phyloP scores from a whole-genome alignment of 2,329 filamentous ascomycete species.

The Trematosphaeria pertusa region DNA sequence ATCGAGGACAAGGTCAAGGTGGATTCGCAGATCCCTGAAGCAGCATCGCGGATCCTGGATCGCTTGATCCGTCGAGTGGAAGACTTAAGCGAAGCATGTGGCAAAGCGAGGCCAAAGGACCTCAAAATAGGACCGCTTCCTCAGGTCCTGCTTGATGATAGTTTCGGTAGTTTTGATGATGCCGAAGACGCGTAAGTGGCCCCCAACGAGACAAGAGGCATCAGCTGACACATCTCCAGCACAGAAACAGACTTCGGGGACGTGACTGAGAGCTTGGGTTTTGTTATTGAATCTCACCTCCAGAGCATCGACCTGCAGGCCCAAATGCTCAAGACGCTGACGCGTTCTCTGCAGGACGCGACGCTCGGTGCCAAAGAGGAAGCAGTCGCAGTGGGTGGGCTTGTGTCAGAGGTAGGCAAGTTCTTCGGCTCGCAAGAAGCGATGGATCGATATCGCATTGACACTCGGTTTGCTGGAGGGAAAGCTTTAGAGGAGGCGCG shows the following conservation, averaged over 20 bases:
- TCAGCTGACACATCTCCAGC: constrained; percentile 15
- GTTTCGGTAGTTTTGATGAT: constrained; percentile 13
- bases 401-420: constrained; percentile 24
- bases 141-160: constrained; percentile 12
- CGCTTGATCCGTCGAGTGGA: constrained; percentile 18
- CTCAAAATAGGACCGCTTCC: constrained; percentile 22
- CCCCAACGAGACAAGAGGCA: background rate
- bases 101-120: constrained; percentile 27
- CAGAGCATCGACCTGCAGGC: constrained; percentile 32
- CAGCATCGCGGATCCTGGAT: constrained; percentile 22
- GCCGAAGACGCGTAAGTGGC: constrained; percentile 15
- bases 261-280: constrained; percentile 25
- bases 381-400: constrained; percentile 18
- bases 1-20: constrained; percentile 23
- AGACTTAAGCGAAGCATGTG: constrained; percentile 22
- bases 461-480: background rate
- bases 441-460: background rate
- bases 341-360: constrained; percentile 33
- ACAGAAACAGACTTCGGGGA: constrained; percentile 16
- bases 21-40: constrained; percentile 23
- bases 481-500: background rate
- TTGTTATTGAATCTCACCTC: constrained; percentile 28
- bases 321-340: constrained; percentile 28
- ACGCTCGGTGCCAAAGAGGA: constrained; percentile 27
- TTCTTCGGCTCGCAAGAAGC: constrained; percentile 27